A percentile compares a stretch with the other conserved stretches of the same genome.
Evolutionary conservation across 441 rosid species (phyloP).

Genomic region (Metrosideros polymorpha): DNA sequence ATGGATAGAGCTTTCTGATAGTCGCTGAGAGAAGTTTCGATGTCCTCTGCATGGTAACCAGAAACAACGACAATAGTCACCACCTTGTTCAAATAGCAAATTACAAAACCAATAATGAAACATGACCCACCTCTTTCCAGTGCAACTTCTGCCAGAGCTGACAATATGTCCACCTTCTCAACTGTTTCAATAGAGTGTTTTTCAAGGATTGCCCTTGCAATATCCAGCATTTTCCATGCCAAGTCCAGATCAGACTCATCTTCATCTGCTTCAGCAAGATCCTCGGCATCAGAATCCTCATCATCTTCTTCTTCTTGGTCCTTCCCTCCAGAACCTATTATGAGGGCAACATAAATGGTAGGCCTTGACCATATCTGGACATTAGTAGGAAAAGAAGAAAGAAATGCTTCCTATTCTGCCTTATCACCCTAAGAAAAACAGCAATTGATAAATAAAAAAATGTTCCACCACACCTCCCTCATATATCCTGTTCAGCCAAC

Average conservation of each 20-base stretch:
- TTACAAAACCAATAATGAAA: neutral
- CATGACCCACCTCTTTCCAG: slow-evolving; percentile 70
- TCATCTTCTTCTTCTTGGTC: slow-evolving; percentile 41
- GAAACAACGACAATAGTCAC: neutral
- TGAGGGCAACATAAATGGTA: neutral
- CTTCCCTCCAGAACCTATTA: slow-evolving; percentile 31
- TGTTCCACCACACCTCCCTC: neutral
- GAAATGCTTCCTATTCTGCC: neutral
- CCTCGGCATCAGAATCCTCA: slow-evolving; percentile 43
- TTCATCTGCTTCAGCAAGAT: slow-evolving; percentile 67
- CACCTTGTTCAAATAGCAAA: neutral
- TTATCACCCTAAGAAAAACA: neutral
- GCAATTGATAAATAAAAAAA: neutral
- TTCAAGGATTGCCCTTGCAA: slow-evolving; percentile 85
- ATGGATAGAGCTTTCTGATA: slow-evolving; percentile 66
- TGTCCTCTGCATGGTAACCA: slow-evolving; percentile 54
- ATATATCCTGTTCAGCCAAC: neutral
- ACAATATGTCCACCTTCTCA: slow-evolving; percentile 81
- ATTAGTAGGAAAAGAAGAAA: neutral
- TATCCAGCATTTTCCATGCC: slow-evolving; percentile 94
- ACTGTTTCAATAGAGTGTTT: slow-evolving; percentile 48
- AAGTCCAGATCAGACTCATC: slow-evolving; percentile 87
- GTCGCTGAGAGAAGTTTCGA: slow-evolving; percentile 82
- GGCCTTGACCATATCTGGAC: neutral
- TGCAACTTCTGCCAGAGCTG: slow-evolving; percentile 75